Evolutionary conservation across 2,329 filamentous ascomycete genomes (phyloP).

Genomic region (Aspergillus aculeatinus): DNA sequence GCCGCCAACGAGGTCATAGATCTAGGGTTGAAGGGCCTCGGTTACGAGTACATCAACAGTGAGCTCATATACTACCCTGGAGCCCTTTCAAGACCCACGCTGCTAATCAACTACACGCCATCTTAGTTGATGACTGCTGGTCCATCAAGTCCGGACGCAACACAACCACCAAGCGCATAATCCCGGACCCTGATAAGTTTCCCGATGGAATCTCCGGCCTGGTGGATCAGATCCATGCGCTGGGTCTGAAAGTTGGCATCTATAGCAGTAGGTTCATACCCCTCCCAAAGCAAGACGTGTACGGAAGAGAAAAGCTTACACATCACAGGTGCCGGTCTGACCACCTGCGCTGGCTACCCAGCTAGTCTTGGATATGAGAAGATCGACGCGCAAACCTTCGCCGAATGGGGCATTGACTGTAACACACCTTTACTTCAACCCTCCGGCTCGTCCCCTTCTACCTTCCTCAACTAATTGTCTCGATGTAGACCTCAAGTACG

Average conservation of each 20-base stretch:
- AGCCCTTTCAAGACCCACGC: too few species aligned
- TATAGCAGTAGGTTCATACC: conserved; percentile 49
- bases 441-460: too few species aligned
- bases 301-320: background rate
- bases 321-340: conserved; percentile 31
- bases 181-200: conserved; percentile 53
- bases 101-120: background rate
- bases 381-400: conserved; percentile 58
- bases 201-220: conserved; percentile 58
- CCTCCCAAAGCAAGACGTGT: background rate
- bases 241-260: conserved; percentile 63
- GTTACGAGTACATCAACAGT: conserved; percentile 51
- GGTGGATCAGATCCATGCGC: conserved; percentile 54
- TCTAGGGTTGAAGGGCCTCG: conserved; percentile 49
- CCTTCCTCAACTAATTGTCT: background rate
- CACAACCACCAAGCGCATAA: conserved; percentile 44
- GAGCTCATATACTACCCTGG: background rate
- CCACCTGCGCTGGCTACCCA: conserved; percentile 58
- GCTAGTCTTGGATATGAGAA: conserved; percentile 58
- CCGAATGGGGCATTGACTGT: conserved; percentile 60
- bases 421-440: background rate
- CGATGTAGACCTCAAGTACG: conserved; percentile 55
- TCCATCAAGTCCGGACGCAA: conserved; percentile 47
- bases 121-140: conserved; percentile 61
- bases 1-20: conserved; percentile 49